Percentiles rank a stretch among this genome's conserved stretches.
Evolutionary conservation across 192 early-diverging fungal species (phyloP).

Genomic region (Paraglomus occultum): DNA sequence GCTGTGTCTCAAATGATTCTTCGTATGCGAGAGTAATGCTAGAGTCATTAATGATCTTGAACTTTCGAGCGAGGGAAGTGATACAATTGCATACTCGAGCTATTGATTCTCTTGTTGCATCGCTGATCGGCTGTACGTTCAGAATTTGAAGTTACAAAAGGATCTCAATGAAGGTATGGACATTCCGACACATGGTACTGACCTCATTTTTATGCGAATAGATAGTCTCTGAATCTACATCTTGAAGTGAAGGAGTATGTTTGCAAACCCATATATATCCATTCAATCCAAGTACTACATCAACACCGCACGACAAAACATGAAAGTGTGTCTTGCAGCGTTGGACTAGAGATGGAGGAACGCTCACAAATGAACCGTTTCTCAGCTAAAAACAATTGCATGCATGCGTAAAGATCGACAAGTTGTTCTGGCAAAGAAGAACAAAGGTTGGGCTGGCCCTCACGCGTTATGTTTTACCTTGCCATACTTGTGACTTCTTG

Average conservation of each 20-base stretch:
- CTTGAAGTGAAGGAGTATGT: constrained; percentile 55
- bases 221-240: constrained; percentile 76
- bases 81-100: constrained; percentile 92
- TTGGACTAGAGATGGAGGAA: constrained; percentile 86
- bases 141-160: constrained; percentile 3
- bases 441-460: constrained; percentile 34
- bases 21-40: constrained; percentile 92
- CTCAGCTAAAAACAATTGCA: constrained; percentile 76
- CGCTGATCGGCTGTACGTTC: constrained; percentile 56
- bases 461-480: constrained; percentile 53
- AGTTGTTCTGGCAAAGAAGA: constrained; percentile 75
- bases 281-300: constrained; percentile 93
- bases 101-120: constrained; percentile 75
- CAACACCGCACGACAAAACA: constrained; percentile 85
- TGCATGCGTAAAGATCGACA: constrained; percentile 54
- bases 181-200: constrained; percentile 1
- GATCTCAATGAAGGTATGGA: background rate
- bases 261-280: constrained; percentile 97
- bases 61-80: constrained; percentile 69
- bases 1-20: constrained; percentile 51
- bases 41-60: constrained; percentile 84
- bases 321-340: constrained; percentile 96
- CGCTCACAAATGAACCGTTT: constrained; percentile 71
- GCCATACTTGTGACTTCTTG: constrained; percentile 85
- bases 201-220: constrained; percentile 91